phyloP scores from a whole-genome alignment of 2,329 filamentous ascomycete species.

The Sarocladiaceae sp. region DNA sequence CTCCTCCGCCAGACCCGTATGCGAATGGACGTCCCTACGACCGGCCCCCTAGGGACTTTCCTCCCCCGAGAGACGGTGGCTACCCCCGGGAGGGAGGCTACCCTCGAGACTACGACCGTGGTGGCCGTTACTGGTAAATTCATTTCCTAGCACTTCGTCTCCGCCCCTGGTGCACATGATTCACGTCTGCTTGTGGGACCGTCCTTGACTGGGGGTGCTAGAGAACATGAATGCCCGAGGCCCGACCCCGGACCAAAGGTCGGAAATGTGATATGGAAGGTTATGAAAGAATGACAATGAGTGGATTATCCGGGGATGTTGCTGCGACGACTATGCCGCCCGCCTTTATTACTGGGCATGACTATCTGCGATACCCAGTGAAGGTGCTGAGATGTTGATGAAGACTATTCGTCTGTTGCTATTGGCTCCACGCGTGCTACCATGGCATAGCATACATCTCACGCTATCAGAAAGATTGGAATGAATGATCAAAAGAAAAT shows the following conservation, averaged over 20 bases:
- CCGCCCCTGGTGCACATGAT: neutral
- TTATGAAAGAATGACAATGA: slow-evolving; percentile 4
- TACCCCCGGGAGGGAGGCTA: slow-evolving; percentile 26
- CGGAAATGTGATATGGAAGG: slow-evolving; percentile 8
- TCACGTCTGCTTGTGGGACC: slow-evolving; percentile 21
- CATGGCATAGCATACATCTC: no score
- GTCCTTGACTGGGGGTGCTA: slow-evolving; percentile 30
- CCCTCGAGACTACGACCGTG: slow-evolving; percentile 42
- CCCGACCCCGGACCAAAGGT: slow-evolving; percentile 4
- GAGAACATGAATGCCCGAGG: slow-evolving; percentile 17
- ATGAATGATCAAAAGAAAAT: slow-evolving; percentile 9
- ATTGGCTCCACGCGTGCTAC: no score
- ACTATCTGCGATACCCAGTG: slow-evolving; percentile 2
- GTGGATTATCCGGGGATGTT: neutral
- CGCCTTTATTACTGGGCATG: neutral
- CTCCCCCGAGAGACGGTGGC: slow-evolving; percentile 27
- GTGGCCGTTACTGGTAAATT: slow-evolving; percentile 45
- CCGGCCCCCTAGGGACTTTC: slow-evolving; percentile 44
- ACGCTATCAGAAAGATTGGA: neutral
- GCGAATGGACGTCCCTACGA: slow-evolving; percentile 52
- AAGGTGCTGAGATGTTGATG: neutral
- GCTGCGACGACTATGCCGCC: no score
- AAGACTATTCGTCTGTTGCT: neutral
- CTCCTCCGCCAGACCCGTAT: slow-evolving; percentile 55
- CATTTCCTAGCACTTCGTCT: slow-evolving; percentile 18